Percentiles rank a stretch among this genome's conserved stretches.
Evolutionary conservation across 495 filamentous ascomycete genomes (phyloP).

Genomic region (Chaetomium tenue): DNA sequence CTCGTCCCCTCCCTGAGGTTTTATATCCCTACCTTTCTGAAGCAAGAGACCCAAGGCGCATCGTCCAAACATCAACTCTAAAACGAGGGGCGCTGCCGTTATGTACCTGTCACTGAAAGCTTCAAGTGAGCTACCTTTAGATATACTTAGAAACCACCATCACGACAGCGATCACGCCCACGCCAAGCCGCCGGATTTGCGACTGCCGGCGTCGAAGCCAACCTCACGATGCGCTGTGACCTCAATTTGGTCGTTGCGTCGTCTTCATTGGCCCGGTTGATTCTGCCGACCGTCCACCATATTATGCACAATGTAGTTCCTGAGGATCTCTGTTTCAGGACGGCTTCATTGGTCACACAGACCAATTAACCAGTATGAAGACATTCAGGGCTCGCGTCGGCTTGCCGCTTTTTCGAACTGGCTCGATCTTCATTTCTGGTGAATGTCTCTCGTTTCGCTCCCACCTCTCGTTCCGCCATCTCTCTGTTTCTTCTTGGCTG

Average conservation of each 20-base stretch:
- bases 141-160: conserved; percentile 6
- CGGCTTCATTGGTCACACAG: conserved; percentile 1
- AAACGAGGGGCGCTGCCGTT: not conserved
- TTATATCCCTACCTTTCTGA: not conserved
- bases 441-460: conserved; percentile 11
- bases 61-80: not conserved
- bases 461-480: not conserved
- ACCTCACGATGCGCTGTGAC: not conserved
- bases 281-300: conserved; percentile 6
- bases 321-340: conserved; percentile 26
- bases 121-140: conserved; percentile 2
- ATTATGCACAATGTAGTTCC: conserved; percentile 9
- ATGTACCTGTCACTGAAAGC: conserved; percentile 1
- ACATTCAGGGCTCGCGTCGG: not conserved
- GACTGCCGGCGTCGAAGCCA: conserved; percentile 20
- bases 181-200: conserved; percentile 1
- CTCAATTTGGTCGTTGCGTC: not conserved
- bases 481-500: conserved; percentile 8
- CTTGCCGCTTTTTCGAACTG: not conserved
- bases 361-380: not conserved
- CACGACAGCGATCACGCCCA: conserved; percentile 11
- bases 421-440: not conserved
- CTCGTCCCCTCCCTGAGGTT: not conserved
- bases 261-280: conserved; percentile 15
- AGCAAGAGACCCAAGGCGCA: not conserved